Base-by-base conservation (phyloP, 179 eudicot species). In the Dionaea muscipula region DNA sequence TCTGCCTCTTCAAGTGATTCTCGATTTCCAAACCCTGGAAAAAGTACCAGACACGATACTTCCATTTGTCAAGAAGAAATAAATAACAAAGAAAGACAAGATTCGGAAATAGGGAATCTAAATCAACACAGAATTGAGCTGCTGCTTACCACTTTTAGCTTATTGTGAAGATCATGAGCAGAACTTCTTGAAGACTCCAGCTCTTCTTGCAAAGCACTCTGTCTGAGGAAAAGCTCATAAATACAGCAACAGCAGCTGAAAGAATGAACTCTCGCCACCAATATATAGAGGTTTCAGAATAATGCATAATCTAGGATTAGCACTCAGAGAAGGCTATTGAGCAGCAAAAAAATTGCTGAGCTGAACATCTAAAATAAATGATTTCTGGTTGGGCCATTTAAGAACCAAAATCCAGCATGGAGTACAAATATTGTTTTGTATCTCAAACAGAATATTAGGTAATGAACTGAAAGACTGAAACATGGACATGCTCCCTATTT, bases 11-110 rank as follows among this genome's bases (percentile, higher is more conserved):
- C 72, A 91, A 66, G 72, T 86, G 95, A 52, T 64, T 80, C 69
- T 91, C 95, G 26, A 91, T 86, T 73, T 86, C 84, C 78, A 81
- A 66, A 25, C 94, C 98, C 95, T 90, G 60, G 56, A 72, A 23
- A 17, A 55, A 67, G 68, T 20, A 50, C 24, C 37, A 22, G 51
- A 26, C 36, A 67, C 26, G 15, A 45, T 48, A 33, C 26, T 51
- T 41, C 27, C 47, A 43, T 7, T n/a, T 19, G n/a, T n/a, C n/a
- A 47, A 46, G 13, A 26, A 37, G 26, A 16, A 28, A 43, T 25
- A 12, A 26, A 2, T 4, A 2, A 47, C 11, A 49, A 18, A 3
- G 22, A 54, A 38, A 61, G 35, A 51, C 20, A 55, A 16, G 17
- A 33, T 21, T 18, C 1, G 11, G 49, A 19, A 43, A n/a, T 4